Evolutionary conservation across 805 yeast species (phyloP).

Genomic region (Spathaspora arborariae): DNA sequence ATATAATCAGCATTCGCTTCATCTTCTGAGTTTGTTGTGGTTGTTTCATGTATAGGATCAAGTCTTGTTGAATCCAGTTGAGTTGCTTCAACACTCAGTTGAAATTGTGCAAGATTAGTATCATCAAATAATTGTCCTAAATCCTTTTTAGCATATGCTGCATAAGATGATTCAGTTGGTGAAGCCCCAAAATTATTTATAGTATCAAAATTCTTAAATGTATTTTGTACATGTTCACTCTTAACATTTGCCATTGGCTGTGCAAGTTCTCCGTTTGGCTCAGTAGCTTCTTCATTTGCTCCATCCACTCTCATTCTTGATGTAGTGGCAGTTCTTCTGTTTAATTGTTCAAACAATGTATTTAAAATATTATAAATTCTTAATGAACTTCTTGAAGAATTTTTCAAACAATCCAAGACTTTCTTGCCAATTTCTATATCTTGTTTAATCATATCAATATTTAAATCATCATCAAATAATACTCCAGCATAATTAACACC

Average conservation of each 20-base stretch:
- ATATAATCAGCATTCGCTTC: constrained; percentile 38
- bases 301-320: constrained; percentile 13
- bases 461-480: constrained; percentile 42
- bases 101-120: constrained; percentile 8
- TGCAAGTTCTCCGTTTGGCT: background rate
- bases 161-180: background rate
- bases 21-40: constrained; percentile 5
- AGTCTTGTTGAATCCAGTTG: background rate
- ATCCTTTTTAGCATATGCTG: background rate
- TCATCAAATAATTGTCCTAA: constrained; percentile 8
- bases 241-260: constrained; percentile 7
- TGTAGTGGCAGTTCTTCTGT: constrained; percentile 60
- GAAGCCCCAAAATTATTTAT: constrained; percentile 20
- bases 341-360: constrained; percentile 74
- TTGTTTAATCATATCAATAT: constrained; percentile 56
- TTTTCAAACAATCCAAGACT: constrained; percentile 67
- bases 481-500: constrained; percentile 44
- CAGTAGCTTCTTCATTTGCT: background rate
- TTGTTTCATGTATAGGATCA: background rate
- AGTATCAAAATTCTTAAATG: constrained; percentile 25
- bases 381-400: constrained; percentile 71
- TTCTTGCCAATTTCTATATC: constrained; percentile 83
- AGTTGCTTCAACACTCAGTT: constrained; percentile 5
- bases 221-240: constrained; percentile 18
- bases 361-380: constrained; percentile 78